phyloP scores from a whole-genome alignment of 768 basidiomycete species.

The Leucogyrophana mollusca region DNA sequence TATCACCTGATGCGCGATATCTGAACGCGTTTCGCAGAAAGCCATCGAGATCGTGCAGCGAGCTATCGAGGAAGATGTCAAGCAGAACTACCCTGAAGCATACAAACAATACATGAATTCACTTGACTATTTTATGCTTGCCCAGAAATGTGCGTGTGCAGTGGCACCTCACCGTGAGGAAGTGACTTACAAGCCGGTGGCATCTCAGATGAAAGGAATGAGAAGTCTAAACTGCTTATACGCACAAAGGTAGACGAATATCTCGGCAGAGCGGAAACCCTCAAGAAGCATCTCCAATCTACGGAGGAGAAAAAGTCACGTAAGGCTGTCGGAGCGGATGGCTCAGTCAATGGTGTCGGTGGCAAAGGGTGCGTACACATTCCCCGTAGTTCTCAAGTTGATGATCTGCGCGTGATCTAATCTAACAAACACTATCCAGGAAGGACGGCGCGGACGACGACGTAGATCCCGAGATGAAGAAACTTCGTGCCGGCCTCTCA shows the following conservation, averaged over 20 bases:
- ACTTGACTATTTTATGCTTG: conserved; percentile 98
- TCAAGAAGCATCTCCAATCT: conserved; percentile 77
- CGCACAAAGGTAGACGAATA: conserved; percentile 89
- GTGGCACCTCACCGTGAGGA: not conserved
- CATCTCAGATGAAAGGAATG: conserved; percentile 78
- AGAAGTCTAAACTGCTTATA: conserved; percentile 85
- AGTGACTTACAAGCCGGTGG: conserved; percentile 23
- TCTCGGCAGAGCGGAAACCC: conserved; percentile 83
- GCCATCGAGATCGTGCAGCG: conserved; percentile 91
- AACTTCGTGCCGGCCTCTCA: conserved; percentile 86
- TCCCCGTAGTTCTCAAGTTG: not conserved
- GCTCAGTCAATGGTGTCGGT: conserved; percentile 37
- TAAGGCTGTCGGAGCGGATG: conserved; percentile 49
- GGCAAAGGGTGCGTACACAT: conserved; percentile 44
- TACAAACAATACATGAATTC: conserved; percentile 95
- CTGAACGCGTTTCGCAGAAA: conserved; percentile 39
- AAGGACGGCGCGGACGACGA: conserved; percentile 60
- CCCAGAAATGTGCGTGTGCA: conserved; percentile 71
- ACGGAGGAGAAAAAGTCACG: conserved; percentile 57
- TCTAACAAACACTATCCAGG: conserved; percentile 15
- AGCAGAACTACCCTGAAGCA: conserved; percentile 91
- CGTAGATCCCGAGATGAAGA: conserved; percentile 91
- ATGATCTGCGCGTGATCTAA: not conserved
- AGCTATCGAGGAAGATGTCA: conserved; percentile 90
- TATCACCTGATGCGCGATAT: not conserved